Percentiles rank a stretch among this genome's conserved stretches.
Conservation (phyloP, 2,329 filamentous ascomycete genomes). For the Bisporella sp. region DNA sequence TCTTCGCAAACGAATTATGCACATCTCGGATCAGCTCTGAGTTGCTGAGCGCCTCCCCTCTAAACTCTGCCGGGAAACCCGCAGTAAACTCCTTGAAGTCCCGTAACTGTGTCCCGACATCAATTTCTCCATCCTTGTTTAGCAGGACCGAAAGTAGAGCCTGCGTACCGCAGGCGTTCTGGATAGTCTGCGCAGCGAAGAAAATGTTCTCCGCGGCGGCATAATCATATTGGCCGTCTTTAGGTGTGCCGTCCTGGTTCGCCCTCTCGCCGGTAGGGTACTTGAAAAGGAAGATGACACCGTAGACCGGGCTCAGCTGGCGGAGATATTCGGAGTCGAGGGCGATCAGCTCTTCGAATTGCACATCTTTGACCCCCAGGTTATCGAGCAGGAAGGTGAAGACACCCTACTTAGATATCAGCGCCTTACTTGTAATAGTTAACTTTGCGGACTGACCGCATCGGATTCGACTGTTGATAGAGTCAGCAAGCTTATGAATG, state of each 20-base stretch:
- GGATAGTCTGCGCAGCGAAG: conserved; percentile 95
- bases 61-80: conserved; percentile 58
- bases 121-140: conserved; percentile 64
- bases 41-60: conserved; percentile 66
- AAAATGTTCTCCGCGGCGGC: conserved; percentile 71
- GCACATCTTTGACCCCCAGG: conserved; percentile 86
- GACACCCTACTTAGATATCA: conserved; percentile 55
- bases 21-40: conserved; percentile 51
- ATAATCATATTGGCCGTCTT: conserved; percentile 77
- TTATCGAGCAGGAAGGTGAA: conserved; percentile 94
- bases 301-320: conserved; percentile 73
- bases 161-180: conserved; percentile 97
- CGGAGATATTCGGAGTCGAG: conserved; percentile 72
- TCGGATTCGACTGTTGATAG: conserved; percentile 70
- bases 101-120: conserved; percentile 52
- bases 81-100: conserved; percentile 68
- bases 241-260: conserved; percentile 49
- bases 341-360: conserved; percentile 93
- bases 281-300: conserved; percentile 99
- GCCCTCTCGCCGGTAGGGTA: conserved; percentile 67
- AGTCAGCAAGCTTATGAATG: conserved; percentile 11
- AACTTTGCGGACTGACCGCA: conserved; percentile 54
- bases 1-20: conserved; percentile 68
- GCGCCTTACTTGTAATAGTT: conserved; percentile 1
- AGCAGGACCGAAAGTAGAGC: conserved; percentile 86